Conservation (phyloP, 345 rosid genomes). For the Heritiera fomes region DNA sequence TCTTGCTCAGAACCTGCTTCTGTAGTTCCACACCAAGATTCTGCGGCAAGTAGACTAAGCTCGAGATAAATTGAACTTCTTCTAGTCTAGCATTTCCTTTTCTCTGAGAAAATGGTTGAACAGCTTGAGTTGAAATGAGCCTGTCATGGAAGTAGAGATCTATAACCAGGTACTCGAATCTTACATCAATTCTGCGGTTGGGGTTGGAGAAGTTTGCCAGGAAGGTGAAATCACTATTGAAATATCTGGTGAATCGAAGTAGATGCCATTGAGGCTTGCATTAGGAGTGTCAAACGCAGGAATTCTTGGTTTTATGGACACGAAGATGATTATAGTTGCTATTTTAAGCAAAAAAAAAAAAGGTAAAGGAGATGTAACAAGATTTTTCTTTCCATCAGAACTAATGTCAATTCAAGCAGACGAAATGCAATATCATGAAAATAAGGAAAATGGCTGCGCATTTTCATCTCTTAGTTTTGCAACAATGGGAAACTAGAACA, state of each 20-base stretch:
- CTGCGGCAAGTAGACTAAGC: slow-evolving; percentile 74
- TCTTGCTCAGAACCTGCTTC: slow-evolving; percentile 66
- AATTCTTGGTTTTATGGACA: slow-evolving; percentile 58
- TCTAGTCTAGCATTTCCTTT: slow-evolving; percentile 51
- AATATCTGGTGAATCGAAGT: slow-evolving; percentile 78
- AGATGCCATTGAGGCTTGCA: slow-evolving; percentile 68
- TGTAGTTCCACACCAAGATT: slow-evolving; percentile 56
- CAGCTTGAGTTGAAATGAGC: slow-evolving; percentile 52
- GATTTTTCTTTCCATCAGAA: slow-evolving; percentile 19
- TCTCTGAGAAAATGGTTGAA: slow-evolving; percentile 68
- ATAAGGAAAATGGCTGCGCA: slow-evolving; percentile 1
- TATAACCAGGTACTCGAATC: slow-evolving; percentile 54
- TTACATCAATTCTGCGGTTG: slow-evolving; percentile 60
- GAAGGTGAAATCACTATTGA: slow-evolving; percentile 74
- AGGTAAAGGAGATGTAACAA: neutral
- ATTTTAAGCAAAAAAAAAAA: slow-evolving; percentile 17
- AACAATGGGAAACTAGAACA: slow-evolving; percentile 52
- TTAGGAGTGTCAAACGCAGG: slow-evolving; percentile 73
- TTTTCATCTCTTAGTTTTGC: slow-evolving; percentile 62
- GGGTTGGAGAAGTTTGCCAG: slow-evolving; percentile 77
- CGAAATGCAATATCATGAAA: neutral
- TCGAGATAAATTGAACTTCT: slow-evolving; percentile 65
- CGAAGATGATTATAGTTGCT: slow-evolving; percentile 68
- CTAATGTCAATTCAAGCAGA: slow-evolving; percentile 27
- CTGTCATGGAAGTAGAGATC: slow-evolving; percentile 71